A percentile compares a stretch with the other conserved stretches of the same genome.
Evolutionary conservation across 2,329 filamentous ascomycete species (phyloP).

Genomic region (Nectriaceae sp.): DNA sequence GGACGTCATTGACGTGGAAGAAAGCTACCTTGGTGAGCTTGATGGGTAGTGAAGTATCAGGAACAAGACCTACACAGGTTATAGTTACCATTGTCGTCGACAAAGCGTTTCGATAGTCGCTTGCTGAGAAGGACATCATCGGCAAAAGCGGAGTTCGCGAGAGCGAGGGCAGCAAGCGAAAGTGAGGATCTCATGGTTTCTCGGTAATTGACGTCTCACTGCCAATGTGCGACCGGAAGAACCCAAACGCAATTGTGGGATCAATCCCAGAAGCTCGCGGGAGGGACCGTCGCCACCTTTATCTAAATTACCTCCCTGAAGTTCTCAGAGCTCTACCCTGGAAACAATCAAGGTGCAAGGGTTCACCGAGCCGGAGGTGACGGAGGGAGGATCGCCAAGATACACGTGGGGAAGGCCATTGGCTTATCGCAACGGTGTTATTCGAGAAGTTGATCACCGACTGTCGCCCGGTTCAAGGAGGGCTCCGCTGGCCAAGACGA

Average conservation of each 20-base stretch:
- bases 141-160: conserved; percentile 31
- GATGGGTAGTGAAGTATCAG: background rate
- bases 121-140: conserved; percentile 53
- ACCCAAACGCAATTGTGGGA: too few species aligned
- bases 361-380: background rate
- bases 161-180: conserved; percentile 23
- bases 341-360: too few species aligned
- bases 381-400: conserved; percentile 21
- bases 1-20: conserved; percentile 71
- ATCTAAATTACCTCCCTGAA: too few species aligned
- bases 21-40: conserved; percentile 44
- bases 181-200: conserved; percentile 23
- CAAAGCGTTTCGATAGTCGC: conserved; percentile 49
- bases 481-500: background rate
- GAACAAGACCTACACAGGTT: conserved; percentile 47
- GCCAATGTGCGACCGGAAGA: too few species aligned
- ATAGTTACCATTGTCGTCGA: conserved; percentile 51
- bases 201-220: too few species aligned
- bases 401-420: conserved; percentile 29
- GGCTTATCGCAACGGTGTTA: conserved; percentile 22
- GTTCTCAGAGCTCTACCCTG: too few species aligned
- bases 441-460: background rate
- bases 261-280: too few species aligned
- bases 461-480: background rate
- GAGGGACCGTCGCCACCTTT: too few species aligned